Evolutionary conservation across 768 basidiomycete species (phyloP), one percentile per base, ranked within the genome.

Genomic region (Boletus vinaceobasis): DNA sequence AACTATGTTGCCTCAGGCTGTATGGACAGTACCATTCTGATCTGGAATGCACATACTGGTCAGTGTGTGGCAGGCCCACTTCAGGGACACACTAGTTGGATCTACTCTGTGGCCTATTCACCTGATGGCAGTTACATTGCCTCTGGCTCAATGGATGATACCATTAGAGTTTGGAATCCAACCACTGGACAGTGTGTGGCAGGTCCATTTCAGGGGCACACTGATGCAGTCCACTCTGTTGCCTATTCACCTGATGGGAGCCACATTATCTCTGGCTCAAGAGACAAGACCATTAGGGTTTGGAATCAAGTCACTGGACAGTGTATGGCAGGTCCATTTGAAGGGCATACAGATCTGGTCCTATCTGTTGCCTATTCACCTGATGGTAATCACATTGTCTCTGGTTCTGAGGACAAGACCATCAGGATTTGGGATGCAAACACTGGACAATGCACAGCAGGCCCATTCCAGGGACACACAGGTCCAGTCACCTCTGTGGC

Each of bases 61-160:
- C 14, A 62, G 21, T 36, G 9, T 37, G 8, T 44, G 4, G 8
- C 8, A 38, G 52, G 39, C 37, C 47, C 55, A 46, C 26, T 62
- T 3, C 0, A 0, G 3, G 63, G 50, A 2, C 62, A 63, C 7
- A 54, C 55, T 0, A 7, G 21, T 13, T 53, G 54, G 48, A 5
- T 63, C 17, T 48, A 23, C 19, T 63, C 61, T 49, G 23, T 63
- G 45, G 52, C 57, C 48, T 58, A 52, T 64, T 54, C 73, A 38
- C 67, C 73, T 33, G 64, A 71, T 56, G 70, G 71, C 2, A 61
- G 39, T 9, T 26, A 50, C 14, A 40, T 66, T 49, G 51, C 40
- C 36, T 66, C 65, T 48, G 68, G 57, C 10, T 61, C 65, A 21
- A 48, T 1, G 3, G 65, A 69, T 15, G 4, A 36, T 0, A 68